A percentile compares a stretch with the other conserved stretches of the same genome.
phyloP scores from a whole-genome alignment of 257 asterid species.

The Capsicum baccatum region DNA sequence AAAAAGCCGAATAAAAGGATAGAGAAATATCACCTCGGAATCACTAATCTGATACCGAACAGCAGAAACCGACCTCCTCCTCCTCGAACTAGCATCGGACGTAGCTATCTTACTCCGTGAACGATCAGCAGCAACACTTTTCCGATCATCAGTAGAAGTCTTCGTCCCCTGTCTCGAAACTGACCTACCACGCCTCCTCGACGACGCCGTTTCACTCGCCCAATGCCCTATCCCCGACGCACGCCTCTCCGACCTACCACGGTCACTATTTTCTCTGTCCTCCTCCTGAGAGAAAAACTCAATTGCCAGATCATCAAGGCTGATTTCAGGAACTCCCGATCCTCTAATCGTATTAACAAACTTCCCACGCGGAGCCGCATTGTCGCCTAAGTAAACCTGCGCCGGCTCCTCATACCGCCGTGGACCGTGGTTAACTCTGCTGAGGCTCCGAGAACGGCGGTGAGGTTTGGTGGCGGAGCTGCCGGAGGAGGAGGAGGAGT shows the following conservation, averaged over 20 bases:
- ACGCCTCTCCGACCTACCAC: constrained; percentile 46
- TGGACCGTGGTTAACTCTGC: constrained; percentile 46
- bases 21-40: constrained; percentile 60
- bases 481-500: constrained; percentile 27
- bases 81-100: constrained; percentile 53
- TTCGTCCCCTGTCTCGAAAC: constrained; percentile 53
- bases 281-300: constrained; percentile 66
- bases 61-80: constrained; percentile 76
- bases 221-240: constrained; percentile 68
- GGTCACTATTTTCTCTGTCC: constrained; percentile 44
- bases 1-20: not conserved
- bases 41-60: constrained; percentile 66
- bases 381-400: constrained; percentile 41
- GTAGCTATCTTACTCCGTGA: constrained; percentile 39
- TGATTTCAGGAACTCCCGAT: constrained; percentile 69
- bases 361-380: constrained; percentile 59
- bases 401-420: constrained; percentile 43
- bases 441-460: constrained; percentile 58
- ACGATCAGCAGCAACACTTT: constrained; percentile 34
- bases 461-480: constrained; percentile 37
- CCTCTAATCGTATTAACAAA: constrained; percentile 84
- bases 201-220: constrained; percentile 86
- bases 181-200: constrained; percentile 77
- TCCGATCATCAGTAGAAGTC: constrained; percentile 40
- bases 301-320: constrained; percentile 84